phyloP scores from a whole-genome alignment of 305 asterid genomes.

The Ilex paraguariensis region DNA sequence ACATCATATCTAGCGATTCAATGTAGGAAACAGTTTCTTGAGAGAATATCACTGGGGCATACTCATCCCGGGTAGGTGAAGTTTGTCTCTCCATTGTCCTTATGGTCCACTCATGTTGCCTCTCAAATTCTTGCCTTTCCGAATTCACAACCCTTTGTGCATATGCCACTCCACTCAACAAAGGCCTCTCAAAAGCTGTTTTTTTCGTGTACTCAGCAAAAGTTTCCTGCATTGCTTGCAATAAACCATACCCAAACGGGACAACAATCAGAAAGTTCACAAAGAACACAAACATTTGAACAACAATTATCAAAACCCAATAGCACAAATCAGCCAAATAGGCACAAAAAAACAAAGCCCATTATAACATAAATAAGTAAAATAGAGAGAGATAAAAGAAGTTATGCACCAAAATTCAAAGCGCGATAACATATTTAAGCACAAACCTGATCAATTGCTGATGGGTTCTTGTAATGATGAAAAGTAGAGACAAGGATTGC shows the following conservation, averaged over 20 bases:
- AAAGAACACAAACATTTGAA: slow-evolving; percentile 3
- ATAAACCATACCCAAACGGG: slow-evolving; percentile 2
- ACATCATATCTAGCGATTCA: slow-evolving; percentile 94
- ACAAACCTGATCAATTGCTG: slow-evolving; percentile 92
- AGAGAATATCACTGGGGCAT: slow-evolving; percentile 84
- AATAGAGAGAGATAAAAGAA: too few species aligned
- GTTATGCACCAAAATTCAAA: too few species aligned
- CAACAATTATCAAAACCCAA: not conserved
- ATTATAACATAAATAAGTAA: too few species aligned
- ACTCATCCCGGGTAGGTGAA: slow-evolving; percentile 80
- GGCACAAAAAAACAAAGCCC: not conserved
- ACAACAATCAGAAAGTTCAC: slow-evolving; percentile 4
- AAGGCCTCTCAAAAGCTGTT: slow-evolving; percentile 94
- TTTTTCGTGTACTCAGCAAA: slow-evolving; percentile 93
- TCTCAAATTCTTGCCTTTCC: slow-evolving; percentile 78
- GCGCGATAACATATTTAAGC: not conserved
- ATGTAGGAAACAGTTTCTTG: slow-evolving; percentile 93
- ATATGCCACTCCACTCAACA: slow-evolving; percentile 88
- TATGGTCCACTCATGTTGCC: slow-evolving; percentile 77
- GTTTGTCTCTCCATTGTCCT: slow-evolving; percentile 80
- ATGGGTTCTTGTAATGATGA: slow-evolving; percentile 77
- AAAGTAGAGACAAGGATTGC: slow-evolving; percentile 90
- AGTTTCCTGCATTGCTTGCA: slow-evolving; percentile 53
- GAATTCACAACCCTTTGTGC: slow-evolving; percentile 73
- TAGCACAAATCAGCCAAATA: not conserved